These are phyloP conservation scores for Knoxia roxburghii DNA, from an alignment of 257 asterid species.

Conservation along the genomic window DNA sequence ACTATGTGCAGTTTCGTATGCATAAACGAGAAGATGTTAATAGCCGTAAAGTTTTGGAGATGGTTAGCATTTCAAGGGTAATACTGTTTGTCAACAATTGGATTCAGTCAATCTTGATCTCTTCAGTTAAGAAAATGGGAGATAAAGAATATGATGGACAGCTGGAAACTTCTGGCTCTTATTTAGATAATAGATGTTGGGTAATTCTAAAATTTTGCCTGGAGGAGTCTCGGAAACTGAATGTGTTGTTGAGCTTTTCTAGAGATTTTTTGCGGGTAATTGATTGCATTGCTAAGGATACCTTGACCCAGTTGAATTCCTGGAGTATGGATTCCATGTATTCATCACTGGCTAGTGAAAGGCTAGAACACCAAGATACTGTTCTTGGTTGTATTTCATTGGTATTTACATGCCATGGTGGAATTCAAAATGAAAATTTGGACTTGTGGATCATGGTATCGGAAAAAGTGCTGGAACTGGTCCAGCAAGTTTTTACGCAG, in stretches of 20 bases:
- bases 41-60: slow-evolving; percentile 30
- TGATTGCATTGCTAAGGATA: slow-evolving; percentile 45
- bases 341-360: slow-evolving; percentile 28
- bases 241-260: slow-evolving; percentile 43
- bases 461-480: slow-evolving; percentile 43
- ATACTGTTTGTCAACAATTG: slow-evolving; percentile 54
- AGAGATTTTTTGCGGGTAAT: slow-evolving; percentile 64
- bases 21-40: slow-evolving; percentile 21
- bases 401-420: slow-evolving; percentile 69
- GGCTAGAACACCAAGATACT: slow-evolving; percentile 33
- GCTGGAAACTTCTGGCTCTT: slow-evolving; percentile 33
- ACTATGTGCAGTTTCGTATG: slow-evolving; percentile 47
- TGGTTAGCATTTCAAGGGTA: slow-evolving; percentile 55
- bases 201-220: slow-evolving; percentile 62
- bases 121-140: slow-evolving; percentile 53
- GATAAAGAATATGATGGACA: slow-evolving; percentile 25
- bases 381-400: slow-evolving; percentile 53
- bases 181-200: slow-evolving; percentile 75
- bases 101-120: slow-evolving; percentile 62
- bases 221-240: slow-evolving; percentile 58
- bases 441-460: slow-evolving; percentile 61
- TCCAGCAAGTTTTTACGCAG: slow-evolving; percentile 32
- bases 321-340: slow-evolving; percentile 17
- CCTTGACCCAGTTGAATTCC: slow-evolving; percentile 23
- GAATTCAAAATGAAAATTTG: slow-evolving; percentile 61